Percentiles rank a stretch among this genome's conserved stretches.
Conservation (phyloP, 805 yeast genomes). For the Candida loeiensis region DNA sequence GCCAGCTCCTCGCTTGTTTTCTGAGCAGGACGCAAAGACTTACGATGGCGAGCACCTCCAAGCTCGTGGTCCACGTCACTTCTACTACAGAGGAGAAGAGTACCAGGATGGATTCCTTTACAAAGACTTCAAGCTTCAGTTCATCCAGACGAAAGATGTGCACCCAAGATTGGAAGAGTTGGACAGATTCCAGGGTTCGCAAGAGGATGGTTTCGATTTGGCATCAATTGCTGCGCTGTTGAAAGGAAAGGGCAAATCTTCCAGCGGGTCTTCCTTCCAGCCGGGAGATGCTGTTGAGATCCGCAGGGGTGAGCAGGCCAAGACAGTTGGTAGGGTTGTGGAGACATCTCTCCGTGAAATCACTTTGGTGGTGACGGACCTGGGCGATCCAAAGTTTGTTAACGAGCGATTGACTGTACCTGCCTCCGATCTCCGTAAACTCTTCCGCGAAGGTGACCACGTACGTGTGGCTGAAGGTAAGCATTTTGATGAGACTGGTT, state of each 20-base stretch:
- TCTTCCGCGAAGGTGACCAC: conserved; percentile 89
- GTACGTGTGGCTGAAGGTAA: conserved; percentile 90
- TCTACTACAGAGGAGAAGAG: conserved; percentile 79
- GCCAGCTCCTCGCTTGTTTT: conserved; percentile 83
- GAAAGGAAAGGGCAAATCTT: conserved; percentile 44
- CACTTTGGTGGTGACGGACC: conserved; percentile 47
- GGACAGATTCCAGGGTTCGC: conserved; percentile 72
- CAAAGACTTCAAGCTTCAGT: conserved; percentile 83
- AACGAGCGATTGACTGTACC: conserved; percentile 76
- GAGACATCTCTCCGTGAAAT: conserved; percentile 58
- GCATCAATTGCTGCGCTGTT: conserved; percentile 84
- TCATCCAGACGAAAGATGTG: conserved; percentile 74
- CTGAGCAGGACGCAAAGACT: conserved; percentile 83
- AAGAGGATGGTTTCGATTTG: conserved; percentile 80
- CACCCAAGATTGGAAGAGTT: conserved; percentile 87
- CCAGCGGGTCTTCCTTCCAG: conserved; percentile 52
- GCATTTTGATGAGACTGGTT: conserved; percentile 90
- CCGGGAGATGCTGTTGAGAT: conserved; percentile 94
- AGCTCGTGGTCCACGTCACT: conserved; percentile 60
- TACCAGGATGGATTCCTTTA: conserved; percentile 83
- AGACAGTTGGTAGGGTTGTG: conserved; percentile 75
- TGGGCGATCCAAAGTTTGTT: conserved; percentile 54
- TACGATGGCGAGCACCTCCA: conserved; percentile 73
- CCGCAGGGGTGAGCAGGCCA: conserved; percentile 89
- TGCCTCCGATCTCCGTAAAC: conserved; percentile 73